Base-by-base conservation (phyloP, 371 early-diverging fungal genomes). In the Lichtheimia ramosa region DNA sequence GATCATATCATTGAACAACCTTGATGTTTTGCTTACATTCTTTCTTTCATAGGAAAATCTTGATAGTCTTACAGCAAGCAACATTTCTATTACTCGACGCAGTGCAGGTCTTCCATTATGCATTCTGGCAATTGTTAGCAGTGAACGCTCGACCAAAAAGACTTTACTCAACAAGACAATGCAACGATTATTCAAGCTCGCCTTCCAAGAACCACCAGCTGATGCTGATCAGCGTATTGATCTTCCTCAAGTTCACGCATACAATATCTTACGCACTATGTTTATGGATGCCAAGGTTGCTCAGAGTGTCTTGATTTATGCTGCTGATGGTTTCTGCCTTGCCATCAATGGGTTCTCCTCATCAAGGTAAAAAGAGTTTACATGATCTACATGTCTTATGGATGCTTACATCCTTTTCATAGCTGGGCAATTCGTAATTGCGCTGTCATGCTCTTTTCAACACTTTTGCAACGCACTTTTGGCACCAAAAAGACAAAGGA, bases 401-500 rank as follows among this genome's bases (percentile, higher is more conserved):
- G 21, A 27, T 1, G 8, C 34, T 15, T 24, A 20, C 48, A 41
- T 28, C 48, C 5, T 48, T 48, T 27, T 54, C 16, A 2, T 65
- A 86, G 87, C 48, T 96, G 96, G 91, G 94, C 96, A 15, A 88
- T 97, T 43, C 89, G 97, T 43, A 97, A 97, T 70, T 91, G 93
- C 52, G 89, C 93, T n/a, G 90, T 94, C 12, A 92, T 97, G 91
- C 66, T 97, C 56, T 96, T 92, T 69, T 89, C 96, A 5, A 83
- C 95, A 0, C 66, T 96, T 48, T 65, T 96, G 8, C 89, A 87
- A 18, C 83, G 95, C 58, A 86, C 89, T 7, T 89, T 96, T 69
- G 97, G 97, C 3, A 86, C 85, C 40, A 94, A 91, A 65, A 82
- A 84, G 55, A 84, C 80, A 0, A 79, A 82, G 28, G 92, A 91